Base-by-base conservation (phyloP, 2,329 filamentous ascomycete species). In the Cytospora piceae region DNA sequence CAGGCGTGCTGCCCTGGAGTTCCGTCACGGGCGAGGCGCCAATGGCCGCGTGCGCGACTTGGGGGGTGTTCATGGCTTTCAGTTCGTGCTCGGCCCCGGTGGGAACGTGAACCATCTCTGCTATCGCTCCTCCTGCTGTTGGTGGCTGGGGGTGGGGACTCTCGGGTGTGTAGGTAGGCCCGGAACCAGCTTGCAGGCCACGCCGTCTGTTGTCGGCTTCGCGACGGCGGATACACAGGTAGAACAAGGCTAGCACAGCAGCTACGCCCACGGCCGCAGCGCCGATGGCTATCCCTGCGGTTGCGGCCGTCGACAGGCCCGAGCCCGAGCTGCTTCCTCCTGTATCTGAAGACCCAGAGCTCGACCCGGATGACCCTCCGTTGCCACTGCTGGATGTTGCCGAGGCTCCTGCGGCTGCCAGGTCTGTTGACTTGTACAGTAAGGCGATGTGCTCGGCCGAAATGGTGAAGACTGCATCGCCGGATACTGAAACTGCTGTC, bases 201-300 rank as follows among this genome's bases (percentile, higher is more conserved):
- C 29, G 17, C 31, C 32, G 32, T 12, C 53, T 58, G 32, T 27
- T 42, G 31, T 55, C 22, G 52, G 51, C 49, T 15, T 49, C 32
- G 14, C 64, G 49, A n/a, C 57, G 39, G 12, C 56, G 61, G 9
- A 64, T 56, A n/a, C 27, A 66, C 1, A 64, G 22, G 51, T 58
- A 66, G 7, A 66, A 66, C 31, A 58, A 20, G 32, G 31, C 56
- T 8, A 59, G 3, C 20, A 63, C 60, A 11, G 57, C 31, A 5
- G 22, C 4, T 1, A 64, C 37, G 1, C 56, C 61, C 3, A 58
- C 31, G 3, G 56, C 64, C 7, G 56, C 64, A 27, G 64, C 64
- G 14, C 58, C 64, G n/a, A 64, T 64, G 37, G 56, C 64, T 37
- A 66, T 66, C 12, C 64, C 56, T 9, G 64, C 64, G 5, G 55